Percentiles rank a stretch among this genome's conserved stretches.
Conservation (phyloP, 192 early-diverging fungal species). For the Dissophora ornata region DNA sequence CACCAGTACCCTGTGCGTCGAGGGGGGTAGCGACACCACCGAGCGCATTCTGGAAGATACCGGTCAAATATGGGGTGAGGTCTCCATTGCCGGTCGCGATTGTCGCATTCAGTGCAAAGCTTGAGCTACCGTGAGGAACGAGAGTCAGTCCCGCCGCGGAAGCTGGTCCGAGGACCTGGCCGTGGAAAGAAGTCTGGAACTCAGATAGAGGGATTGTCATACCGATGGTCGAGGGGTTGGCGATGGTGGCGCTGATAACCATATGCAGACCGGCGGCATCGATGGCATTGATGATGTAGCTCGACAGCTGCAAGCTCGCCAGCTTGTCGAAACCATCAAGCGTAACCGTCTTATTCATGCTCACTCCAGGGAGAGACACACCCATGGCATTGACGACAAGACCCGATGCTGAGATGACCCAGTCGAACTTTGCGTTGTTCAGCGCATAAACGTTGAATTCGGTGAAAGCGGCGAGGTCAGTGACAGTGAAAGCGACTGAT, state of each 20-base stretch:
- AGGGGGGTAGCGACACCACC: constrained; percentile 6
- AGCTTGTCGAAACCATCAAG: constrained; percentile 58
- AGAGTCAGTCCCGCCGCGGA: constrained; percentile 22
- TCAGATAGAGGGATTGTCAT: constrained; percentile 33
- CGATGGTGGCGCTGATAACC: constrained; percentile 25
- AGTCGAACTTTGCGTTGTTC: constrained; percentile 55
- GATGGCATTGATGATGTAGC: constrained; percentile 29
- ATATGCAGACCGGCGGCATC: constrained; percentile 28
- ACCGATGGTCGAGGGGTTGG: constrained; percentile 49
- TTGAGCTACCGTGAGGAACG: constrained; percentile 17
- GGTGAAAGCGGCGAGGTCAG: constrained; percentile 45
- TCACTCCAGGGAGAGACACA: constrained; percentile 51
- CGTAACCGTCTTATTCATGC: constrained; percentile 58
- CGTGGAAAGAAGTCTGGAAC: constrained; percentile 31
- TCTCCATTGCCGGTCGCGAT: constrained; percentile 10
- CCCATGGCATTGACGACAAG: constrained; percentile 60
- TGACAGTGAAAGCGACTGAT: constrained; percentile 44
- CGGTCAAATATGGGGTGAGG: constrained; percentile 6
- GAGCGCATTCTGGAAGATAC: constrained; percentile 27
- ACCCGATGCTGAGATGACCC: constrained; percentile 52
- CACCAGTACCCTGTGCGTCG: constrained; percentile 6
- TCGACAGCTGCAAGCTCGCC: neutral
- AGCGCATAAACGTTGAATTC: constrained; percentile 58
- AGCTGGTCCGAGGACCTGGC: constrained; percentile 27
- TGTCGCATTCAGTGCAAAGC: constrained; percentile 24